Conservation (phyloP, 1,284 basidiomycete genomes). For the Schizophyllum amplum region DNA sequence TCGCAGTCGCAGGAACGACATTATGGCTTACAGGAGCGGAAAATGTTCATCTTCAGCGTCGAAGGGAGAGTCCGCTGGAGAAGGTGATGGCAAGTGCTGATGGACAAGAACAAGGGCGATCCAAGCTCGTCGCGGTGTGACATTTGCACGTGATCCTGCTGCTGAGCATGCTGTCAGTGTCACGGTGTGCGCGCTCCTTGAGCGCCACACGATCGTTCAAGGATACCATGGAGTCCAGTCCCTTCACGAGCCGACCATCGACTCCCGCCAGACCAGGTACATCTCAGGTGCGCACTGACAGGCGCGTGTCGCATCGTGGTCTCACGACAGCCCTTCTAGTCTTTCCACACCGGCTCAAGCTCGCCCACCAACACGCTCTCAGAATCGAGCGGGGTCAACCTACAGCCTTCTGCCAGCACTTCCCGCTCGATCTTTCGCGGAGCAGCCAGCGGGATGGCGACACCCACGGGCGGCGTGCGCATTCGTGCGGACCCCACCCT, state of each 20-base stretch:
- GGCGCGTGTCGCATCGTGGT: neutral
- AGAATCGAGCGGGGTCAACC: neutral
- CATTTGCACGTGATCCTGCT: neutral
- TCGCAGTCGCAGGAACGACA: slow-evolving; percentile 7
- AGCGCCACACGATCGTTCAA: too few species aligned
- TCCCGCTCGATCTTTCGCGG: neutral
- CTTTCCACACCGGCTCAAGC: too few species aligned
- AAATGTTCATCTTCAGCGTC: slow-evolving; percentile 36
- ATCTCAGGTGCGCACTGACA: neutral
- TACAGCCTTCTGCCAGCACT: neutral
- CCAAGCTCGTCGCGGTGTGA: neutral
- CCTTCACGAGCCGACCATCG: neutral
- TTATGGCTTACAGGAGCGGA: slow-evolving; percentile 65
- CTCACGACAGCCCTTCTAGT: too few species aligned
- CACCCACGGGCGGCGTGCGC: slow-evolving; percentile 26
- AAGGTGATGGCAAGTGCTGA: neutral
- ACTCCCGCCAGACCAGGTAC: neutral
- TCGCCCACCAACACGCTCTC: neutral
- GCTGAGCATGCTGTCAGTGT: too few species aligned
- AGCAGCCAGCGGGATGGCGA: neutral
- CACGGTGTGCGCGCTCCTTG: too few species aligned
- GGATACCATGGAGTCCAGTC: too few species aligned
- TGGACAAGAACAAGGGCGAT: neutral
- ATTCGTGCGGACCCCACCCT: slow-evolving; percentile 59
- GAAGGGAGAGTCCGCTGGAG: slow-evolving; percentile 2